Percentiles rank a stretch among this genome's conserved stretches.
Conservation (phyloP, 805 yeast species). For the Ogataea angusta region DNA sequence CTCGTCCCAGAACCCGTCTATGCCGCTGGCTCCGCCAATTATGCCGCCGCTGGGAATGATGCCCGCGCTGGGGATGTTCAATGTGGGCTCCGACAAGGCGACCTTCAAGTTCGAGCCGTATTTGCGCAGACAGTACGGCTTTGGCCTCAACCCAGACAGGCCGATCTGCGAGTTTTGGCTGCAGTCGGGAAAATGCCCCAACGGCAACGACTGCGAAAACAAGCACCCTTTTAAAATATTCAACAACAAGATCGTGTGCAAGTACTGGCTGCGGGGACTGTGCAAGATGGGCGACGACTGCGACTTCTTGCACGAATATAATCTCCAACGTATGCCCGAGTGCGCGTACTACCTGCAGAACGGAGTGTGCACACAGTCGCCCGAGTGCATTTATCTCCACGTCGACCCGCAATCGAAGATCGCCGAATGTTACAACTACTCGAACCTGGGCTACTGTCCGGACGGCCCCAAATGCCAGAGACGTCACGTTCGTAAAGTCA, state of each 20-base stretch:
- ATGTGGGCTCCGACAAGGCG: constrained; percentile 10
- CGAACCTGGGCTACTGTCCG: constrained; percentile 84
- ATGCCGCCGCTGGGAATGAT: constrained; percentile 14
- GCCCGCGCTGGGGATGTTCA: constrained; percentile 6
- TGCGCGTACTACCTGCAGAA: constrained; percentile 82
- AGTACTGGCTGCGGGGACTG: constrained; percentile 96
- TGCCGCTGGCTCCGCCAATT: constrained; percentile 14
- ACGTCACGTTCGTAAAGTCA: constrained; percentile 70
- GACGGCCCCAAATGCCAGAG: constrained; percentile 84
- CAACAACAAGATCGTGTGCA: constrained; percentile 83
- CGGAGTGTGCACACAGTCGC: constrained; percentile 86
- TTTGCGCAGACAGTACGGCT: constrained; percentile 71
- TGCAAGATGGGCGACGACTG: constrained; percentile 97
- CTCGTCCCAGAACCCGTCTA: constrained; percentile 19
- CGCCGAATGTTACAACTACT: constrained; percentile 81
- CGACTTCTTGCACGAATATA: constrained; percentile 94
- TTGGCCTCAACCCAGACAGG: constrained; percentile 83
- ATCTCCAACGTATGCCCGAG: constrained; percentile 93
- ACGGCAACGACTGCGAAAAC: constrained; percentile 81
- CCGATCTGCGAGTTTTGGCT: constrained; percentile 77
- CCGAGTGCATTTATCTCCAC: constrained; percentile 91
- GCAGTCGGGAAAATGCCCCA: constrained; percentile 66
- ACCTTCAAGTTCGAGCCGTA: constrained; percentile 73
- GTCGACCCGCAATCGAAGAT: constrained; percentile 84
- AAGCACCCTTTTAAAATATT: constrained; percentile 67